Conservation (phyloP, 1,284 basidiomycete genomes). For the Cystobasidium sp. region DNA sequence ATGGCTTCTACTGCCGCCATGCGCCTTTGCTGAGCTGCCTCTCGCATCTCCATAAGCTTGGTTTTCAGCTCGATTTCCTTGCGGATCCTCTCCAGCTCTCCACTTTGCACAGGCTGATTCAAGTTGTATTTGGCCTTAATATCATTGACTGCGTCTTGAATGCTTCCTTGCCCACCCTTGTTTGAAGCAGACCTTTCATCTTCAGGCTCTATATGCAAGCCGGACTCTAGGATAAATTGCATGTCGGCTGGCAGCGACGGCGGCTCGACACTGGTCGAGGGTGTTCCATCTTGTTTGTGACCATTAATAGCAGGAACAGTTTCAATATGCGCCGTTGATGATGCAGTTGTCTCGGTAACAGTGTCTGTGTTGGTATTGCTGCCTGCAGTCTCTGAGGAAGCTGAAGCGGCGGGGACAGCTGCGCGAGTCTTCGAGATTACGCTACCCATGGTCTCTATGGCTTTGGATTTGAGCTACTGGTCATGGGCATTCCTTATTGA, state of each 20-base stretch:
- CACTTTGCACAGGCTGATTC: slow-evolving; percentile 10
- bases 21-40: slow-evolving; percentile 13
- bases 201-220: slow-evolving; percentile 27
- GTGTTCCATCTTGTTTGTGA: no score
- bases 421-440: no score
- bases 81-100: slow-evolving; percentile 36
- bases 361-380: no score
- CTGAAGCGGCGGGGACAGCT: no score
- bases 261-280: neutral
- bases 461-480: no score
- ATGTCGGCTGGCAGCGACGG: slow-evolving; percentile 21
- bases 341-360: no score
- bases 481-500: no score
- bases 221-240: slow-evolving; percentile 31
- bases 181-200: neutral
- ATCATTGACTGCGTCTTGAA: slow-evolving; percentile 39
- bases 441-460: no score
- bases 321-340: no score
- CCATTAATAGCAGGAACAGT: no score
- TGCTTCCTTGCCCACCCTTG: slow-evolving; percentile 13
- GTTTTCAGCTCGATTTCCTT: slow-evolving; percentile 36
- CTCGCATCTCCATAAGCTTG: slow-evolving; percentile 5
- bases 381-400: no score
- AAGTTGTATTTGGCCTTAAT: slow-evolving; percentile 38
- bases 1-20: slow-evolving; percentile 4